Base-by-base conservation (phyloP, 352 stramenopile species). In the Phytophthora lateralis region DNA sequence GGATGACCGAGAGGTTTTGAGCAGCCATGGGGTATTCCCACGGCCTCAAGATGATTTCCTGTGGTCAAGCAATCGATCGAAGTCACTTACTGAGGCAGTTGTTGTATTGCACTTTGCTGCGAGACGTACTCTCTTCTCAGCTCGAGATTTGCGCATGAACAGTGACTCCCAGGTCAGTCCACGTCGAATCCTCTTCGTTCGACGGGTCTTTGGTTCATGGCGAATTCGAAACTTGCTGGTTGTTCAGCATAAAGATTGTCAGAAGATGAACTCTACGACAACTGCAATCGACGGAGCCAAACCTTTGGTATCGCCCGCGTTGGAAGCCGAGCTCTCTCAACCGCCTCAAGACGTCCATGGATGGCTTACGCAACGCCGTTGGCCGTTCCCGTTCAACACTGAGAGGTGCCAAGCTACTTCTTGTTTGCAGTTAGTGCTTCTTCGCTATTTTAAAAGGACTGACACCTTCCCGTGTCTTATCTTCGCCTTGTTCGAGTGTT, bases 21-120 rank as follows among this genome's bases (percentile, higher is more conserved):
- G 88, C 88, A 2, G 82, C 81, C 84, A 96, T 94, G 21, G 88
- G 86, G 34, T 86, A 85, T 38, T 90, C 77, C 86, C 86, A 95
- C 1, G 84, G 84, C 30, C 73, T 66, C 34, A 74, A 52, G 8
- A 96, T 78, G 43, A 94, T 86, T 17, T 74, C 75, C 84, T 91
- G 42, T 9, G 49, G 30, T 8, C 17, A 48, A 12, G 32, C 15
- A 27, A 49, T 8, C 11, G 24, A 17, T 26, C n/a, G 32, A 39
- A 17, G 10, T 39, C 4, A 39, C 4, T 3, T n/a, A 7, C 5
- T 17, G 34, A 8, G 34, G 15, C 12, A n/a, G 34, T 2, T 39
- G 1, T 39, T 39, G 34, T 39, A 15, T 1, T 18, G 35, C 15
- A 20, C 37, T 18, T 42, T 21, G 37, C 37, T 42, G 37, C 37